Evolutionary conservation across 257 asterid species (phyloP), one percentile per base, ranked within the genome.

Genomic region (Petunia secreta): DNA sequence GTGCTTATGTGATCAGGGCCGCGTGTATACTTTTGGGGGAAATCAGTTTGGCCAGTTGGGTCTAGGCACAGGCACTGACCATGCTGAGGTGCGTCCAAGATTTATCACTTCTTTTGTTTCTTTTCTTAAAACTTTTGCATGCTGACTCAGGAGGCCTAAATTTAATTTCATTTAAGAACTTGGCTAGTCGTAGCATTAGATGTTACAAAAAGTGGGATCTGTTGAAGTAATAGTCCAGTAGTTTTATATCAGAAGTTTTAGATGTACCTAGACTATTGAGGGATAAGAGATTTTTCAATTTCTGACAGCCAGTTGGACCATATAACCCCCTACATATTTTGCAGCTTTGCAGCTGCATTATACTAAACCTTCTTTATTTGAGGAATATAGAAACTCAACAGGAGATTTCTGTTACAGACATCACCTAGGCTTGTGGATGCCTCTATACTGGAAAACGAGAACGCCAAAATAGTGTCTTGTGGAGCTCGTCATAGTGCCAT

Each of bases 41-140:
- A 92, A 92, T 81, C 97, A 92, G 85, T 92, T 92, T 78, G 94
- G 97, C 82, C 95, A 92, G 76, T 83, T 92, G 85, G 97, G 97
- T 60, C 59, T 91, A 85, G 94, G 94, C 81, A 86, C 91, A 64
- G 84, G 84, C 80, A 74, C 89, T 55, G 94, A 89, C 60, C 92
- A 87, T 62, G 84, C 89, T 75, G 91, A 91, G 97, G 97, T 92
- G 85, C 65, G 46, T 82, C 77, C 43, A 46, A 71, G 58, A 71
- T 57, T 60, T 38, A 14, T 68, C 41, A 79, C 63, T 62, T 48
- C 62, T 46, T 62, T 78, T 4, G 68, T 16, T 15, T 48, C 6
- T 71, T 71, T 71, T 44, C 9, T 9, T n/a, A 8, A 8, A 48
- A 34, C 37, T 46, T 65, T 71, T 71, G 60, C 34, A 9, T 50